Percentiles rank a stretch among this genome's conserved stretches.
These are phyloP conservation scores for Chimonanthus praecox DNA, from an alignment of 164 flowering plant species.

Conservation along the genomic window DNA sequence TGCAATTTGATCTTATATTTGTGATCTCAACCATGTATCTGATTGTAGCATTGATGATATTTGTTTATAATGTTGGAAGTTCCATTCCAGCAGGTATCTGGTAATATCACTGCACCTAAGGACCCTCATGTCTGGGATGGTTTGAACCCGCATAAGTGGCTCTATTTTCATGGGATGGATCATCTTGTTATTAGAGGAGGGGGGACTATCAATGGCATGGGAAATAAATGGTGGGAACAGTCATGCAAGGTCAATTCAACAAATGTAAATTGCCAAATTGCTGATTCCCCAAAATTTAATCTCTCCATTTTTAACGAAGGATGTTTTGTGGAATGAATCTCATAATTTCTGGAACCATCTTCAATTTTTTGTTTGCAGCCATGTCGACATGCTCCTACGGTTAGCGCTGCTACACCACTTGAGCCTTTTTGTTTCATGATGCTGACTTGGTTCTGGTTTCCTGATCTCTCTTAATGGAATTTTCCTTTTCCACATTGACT, in stretches of 20 bases:
- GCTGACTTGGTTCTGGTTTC: neutral
- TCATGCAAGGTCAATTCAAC: conserved; percentile 74
- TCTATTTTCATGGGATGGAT: conserved; percentile 66
- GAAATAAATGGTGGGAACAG: conserved; percentile 80
- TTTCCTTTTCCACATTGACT: neutral
- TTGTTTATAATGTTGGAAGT: conserved; percentile 3
- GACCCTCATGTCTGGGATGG: conserved; percentile 73
- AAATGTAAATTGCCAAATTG: conserved; percentile 42
- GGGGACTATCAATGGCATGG: conserved; percentile 80
- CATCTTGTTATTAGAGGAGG: conserved; percentile 66
- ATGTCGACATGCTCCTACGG: conserved; percentile 87
- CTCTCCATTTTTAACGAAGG: neutral
- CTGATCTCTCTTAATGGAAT: neutral
- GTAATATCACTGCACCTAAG: conserved; percentile 65
- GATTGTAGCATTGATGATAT: neutral
- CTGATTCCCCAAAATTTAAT: neutral
- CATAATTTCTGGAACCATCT: conserved; percentile 11
- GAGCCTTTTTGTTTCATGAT: neutral
- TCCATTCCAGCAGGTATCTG: conserved; percentile 45
- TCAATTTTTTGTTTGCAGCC: conserved; percentile 50
- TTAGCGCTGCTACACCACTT: conserved; percentile 27
- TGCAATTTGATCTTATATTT: neutral
- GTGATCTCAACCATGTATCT: neutral
- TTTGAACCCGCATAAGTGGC: conserved; percentile 63
- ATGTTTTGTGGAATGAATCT: neutral